phyloP scores from a whole-genome alignment of 2,329 filamentous ascomycete genomes.

The Penicillium sp. region DNA sequence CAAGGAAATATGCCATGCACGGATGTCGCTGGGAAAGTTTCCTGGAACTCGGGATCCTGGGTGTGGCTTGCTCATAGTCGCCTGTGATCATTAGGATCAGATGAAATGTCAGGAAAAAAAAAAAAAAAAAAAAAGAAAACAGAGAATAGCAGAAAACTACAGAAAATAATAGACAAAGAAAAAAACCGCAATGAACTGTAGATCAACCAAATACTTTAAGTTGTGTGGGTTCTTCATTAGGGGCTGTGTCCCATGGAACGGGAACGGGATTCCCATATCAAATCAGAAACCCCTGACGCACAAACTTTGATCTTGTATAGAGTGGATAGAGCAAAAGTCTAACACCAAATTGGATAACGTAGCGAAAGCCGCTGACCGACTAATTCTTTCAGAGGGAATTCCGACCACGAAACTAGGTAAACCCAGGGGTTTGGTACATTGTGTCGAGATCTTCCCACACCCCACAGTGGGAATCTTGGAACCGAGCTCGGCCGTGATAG shows the following conservation, averaged over 20 bases:
- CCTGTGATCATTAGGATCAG: neutral
- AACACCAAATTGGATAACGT: too few species aligned
- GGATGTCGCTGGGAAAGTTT: neutral
- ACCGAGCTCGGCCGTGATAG: slow-evolving; percentile 5
- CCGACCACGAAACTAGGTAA: neutral
- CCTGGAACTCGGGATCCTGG: neutral
- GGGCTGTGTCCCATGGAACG: slow-evolving; percentile 3
- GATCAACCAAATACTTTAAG: neutral
- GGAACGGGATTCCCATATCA: neutral
- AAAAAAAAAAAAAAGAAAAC: too few species aligned
- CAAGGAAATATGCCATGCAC: neutral
- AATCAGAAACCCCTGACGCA: neutral
- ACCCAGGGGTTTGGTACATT: slow-evolving; percentile 8
- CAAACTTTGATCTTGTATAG: slow-evolving; percentile 16
- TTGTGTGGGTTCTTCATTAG: too few species aligned
- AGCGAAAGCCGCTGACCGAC: slow-evolving; percentile 8
- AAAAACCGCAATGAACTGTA: neutral
- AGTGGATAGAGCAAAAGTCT: neutral
- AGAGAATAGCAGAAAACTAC: too few species aligned
- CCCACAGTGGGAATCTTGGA: slow-evolving; percentile 15
- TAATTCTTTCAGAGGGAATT: neutral
- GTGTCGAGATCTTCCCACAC: slow-evolving; percentile 10
- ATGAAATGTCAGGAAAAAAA: too few species aligned
- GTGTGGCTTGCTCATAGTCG: slow-evolving; percentile 6
- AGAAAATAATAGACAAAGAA: neutral